These are phyloP conservation scores for Pseudogymnoascus sp. DNA, from an alignment of 2,329 filamentous ascomycete species.

Conservation along the genomic window DNA sequence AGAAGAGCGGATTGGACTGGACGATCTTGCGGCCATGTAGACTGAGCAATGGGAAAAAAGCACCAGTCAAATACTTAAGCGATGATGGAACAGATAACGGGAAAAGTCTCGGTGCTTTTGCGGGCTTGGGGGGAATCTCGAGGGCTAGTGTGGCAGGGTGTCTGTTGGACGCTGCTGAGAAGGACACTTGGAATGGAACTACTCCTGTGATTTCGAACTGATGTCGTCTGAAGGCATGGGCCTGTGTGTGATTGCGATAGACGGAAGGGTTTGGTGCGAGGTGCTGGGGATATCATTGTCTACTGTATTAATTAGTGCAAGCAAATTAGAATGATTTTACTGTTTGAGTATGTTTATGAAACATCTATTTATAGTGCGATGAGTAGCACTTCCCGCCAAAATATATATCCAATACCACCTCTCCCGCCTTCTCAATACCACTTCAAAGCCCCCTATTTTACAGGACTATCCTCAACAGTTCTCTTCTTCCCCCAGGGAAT, in stretches of 20 bases:
- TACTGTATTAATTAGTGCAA: background rate
- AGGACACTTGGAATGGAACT: slow-evolving; percentile 34
- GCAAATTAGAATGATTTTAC: background rate
- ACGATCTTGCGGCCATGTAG: slow-evolving; percentile 16
- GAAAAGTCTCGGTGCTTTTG: slow-evolving; percentile 14
- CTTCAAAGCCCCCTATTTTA: background rate
- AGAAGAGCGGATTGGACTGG: slow-evolving; percentile 17
- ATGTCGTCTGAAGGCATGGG: background rate
- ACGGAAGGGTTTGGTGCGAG: too few relatives aligned
- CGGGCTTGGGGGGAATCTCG: slow-evolving; percentile 13
- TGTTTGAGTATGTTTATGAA: background rate
- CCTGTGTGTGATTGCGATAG: background rate
- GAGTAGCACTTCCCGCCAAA: background rate
- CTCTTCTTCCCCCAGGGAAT: background rate
- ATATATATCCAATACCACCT: background rate
- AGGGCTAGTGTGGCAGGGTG: slow-evolving; percentile 38
- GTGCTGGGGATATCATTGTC: background rate
- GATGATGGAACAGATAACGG: slow-evolving; percentile 13
- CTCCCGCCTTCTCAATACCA: background rate
- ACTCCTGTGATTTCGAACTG: slow-evolving; percentile 43
- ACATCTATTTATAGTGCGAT: background rate
- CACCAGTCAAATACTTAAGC: slow-evolving; percentile 12
- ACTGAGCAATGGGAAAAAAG: slow-evolving; percentile 14
- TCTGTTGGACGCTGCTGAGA: slow-evolving; percentile 39
- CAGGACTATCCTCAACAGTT: background rate